Percentiles rank a stretch among this genome's conserved stretches.
These are phyloP conservation scores for Populus alba DNA, from an alignment of 345 rosid species.

Conservation along the genomic window DNA sequence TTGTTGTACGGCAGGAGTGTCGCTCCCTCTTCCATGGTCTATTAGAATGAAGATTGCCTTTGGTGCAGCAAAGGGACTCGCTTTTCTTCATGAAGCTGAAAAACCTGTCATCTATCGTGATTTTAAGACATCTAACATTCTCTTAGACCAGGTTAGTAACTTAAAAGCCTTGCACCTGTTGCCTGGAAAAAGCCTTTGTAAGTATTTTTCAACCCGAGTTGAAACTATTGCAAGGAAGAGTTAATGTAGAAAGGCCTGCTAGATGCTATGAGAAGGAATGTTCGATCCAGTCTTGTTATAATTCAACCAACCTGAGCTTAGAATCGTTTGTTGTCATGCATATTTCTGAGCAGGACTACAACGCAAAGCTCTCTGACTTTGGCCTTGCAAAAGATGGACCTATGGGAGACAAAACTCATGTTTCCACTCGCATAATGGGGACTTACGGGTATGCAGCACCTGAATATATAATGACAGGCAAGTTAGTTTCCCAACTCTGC, in stretches of 20 bases:
- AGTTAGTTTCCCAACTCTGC: slow-evolving; percentile 5
- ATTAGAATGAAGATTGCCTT: slow-evolving; percentile 88
- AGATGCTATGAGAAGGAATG: not conserved
- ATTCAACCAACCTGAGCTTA: not conserved
- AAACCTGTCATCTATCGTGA: slow-evolving; percentile 96
- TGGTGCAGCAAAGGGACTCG: slow-evolving; percentile 96
- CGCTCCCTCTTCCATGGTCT: slow-evolving; percentile 90
- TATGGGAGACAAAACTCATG: slow-evolving; percentile 92
- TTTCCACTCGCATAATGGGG: slow-evolving; percentile 98
- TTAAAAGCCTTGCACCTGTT: not conserved
- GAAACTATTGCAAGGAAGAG: no score
- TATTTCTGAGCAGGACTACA: slow-evolving; percentile 62
- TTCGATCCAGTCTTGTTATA: not conserved
- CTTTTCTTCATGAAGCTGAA: slow-evolving; percentile 91
- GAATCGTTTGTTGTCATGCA: not conserved
- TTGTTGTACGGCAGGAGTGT: slow-evolving; percentile 67
- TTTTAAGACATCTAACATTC: slow-evolving; percentile 92
- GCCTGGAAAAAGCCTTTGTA: not conserved
- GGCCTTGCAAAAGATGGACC: slow-evolving; percentile 99
- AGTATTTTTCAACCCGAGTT: no score
- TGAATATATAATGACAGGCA: slow-evolving; percentile 95
- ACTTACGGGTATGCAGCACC: slow-evolving; percentile 99
- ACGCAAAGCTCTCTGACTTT: slow-evolving; percentile 89
- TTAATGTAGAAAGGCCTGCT: not conserved
- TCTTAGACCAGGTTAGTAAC: slow-evolving; percentile 70